Evolutionary conservation across 106 monocot species (phyloP), one percentile per base, ranked within the genome.

Genomic region (Dioscorea alata): DNA sequence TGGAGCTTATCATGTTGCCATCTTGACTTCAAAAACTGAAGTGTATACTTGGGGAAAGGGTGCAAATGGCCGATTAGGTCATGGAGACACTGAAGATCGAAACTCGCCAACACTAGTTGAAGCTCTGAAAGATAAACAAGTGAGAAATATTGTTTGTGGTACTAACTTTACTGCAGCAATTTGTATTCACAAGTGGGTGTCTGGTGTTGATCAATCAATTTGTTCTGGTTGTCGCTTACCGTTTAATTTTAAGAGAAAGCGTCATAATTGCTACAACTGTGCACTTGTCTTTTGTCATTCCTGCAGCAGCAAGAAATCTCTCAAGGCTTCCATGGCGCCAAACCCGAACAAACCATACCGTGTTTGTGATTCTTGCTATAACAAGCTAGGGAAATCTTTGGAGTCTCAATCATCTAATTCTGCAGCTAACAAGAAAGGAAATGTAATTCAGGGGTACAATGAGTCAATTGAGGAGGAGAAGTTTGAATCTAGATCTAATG

Each of bases 201-300:
- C 87, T 67, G 84, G 96, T 63, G 75, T 89, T 32, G 96, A 96
- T 69, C 96, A 96, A 63, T 92, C 96, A 20, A 86, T 89, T 77
- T 96, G 96, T 70, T 92, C 96, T 28, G 96, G 96, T 13, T 96
- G 96, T 74, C 91, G 84, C 4, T 59, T 86, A 42, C 88, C 91
- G 61, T 96, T 96, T 79, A 96, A 88, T 81, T 96, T 96, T 65
- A 96, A 92, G 76, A 86, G 96, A 71, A 96, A 96, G 69, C 86
- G 96, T 13, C 96, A 96, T 61, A 96, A 96, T 74, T 96, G 96
- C 74, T 96, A 96, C 74, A 91, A 96, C 33, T 96, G 96, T 84
- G 96, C 89, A 57, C 92, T 92, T 49, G 88, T 96, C 9, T 96
- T 82, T 79, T 96, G 96, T 76, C 86, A 96, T 89, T 86, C 86